Percentiles rank a stretch among this genome's conserved stretches.
phyloP scores from a whole-genome alignment of 805 yeast species.

The Saccharomycopsis javanensis region DNA sequence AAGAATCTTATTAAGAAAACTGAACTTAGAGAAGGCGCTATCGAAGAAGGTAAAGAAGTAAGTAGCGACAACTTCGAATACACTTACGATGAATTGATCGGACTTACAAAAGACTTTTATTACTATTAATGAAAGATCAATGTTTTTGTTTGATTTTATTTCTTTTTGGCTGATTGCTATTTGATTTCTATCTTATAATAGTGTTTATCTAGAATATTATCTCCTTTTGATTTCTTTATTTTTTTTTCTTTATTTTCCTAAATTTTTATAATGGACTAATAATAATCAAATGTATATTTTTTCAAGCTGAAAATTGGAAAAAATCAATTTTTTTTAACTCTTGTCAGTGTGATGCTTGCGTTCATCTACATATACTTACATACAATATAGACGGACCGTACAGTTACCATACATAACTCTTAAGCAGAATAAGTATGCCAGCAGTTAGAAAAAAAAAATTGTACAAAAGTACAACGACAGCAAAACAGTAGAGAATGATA shows the following conservation, averaged over 20 bases:
- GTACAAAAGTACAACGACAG: not conserved
- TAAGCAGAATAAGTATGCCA: no score
- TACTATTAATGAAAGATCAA: constrained; percentile 13
- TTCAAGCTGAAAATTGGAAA: no score
- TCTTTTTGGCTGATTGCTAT: not conserved
- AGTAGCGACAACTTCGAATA: constrained; percentile 8
- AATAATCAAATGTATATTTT: no score
- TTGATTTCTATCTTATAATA: not conserved
- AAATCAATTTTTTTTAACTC: no score
- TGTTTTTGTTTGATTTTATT: not conserved
- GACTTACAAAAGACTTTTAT: constrained; percentile 11
- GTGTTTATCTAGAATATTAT: no score
- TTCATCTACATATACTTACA: no score
- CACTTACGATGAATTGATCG: constrained; percentile 12
- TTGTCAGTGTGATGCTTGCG: no score
- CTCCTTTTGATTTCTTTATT: no score
- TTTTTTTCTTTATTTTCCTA: no score
- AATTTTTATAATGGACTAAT: no score
- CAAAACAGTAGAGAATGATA: not conserved
- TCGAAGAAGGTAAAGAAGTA: constrained; percentile 1
- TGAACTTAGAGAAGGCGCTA: not conserved
- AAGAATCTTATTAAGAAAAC: not conserved
- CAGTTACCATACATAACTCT: no score
- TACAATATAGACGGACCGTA: no score
- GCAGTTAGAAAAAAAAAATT: not conserved